These are phyloP conservation scores for Phytophthora citricola DNA, from an alignment of 352 stramenopile species.

Conservation along the genomic window DNA sequence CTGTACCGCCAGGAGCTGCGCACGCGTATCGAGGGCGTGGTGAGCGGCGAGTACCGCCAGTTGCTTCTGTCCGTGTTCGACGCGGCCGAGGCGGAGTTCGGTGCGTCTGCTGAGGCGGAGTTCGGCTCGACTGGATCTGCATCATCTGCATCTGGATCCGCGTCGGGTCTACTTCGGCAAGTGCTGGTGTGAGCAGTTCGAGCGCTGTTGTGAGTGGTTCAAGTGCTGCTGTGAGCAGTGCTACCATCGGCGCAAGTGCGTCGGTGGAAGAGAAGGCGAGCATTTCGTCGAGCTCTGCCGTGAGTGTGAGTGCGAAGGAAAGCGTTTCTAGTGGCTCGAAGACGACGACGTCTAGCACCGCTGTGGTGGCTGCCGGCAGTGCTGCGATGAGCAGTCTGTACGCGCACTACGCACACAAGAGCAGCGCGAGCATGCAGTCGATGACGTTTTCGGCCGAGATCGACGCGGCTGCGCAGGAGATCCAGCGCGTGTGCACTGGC, in stretches of 20 bases:
- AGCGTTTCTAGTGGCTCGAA: neutral
- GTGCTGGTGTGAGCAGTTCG: constrained; percentile 11
- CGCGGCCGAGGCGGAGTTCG: constrained; percentile 25
- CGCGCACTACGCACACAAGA: too few species aligned
- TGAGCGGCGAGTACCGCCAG: constrained; percentile 37
- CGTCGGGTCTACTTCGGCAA: neutral
- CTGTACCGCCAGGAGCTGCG: constrained; percentile 55
- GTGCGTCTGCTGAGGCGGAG: constrained; percentile 9
- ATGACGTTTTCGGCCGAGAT: too few species aligned
- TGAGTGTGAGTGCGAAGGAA: constrained; percentile 5
- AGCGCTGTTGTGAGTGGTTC: constrained; percentile 1
- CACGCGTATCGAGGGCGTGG: constrained; percentile 23
- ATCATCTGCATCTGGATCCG: neutral
- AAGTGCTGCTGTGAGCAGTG: constrained; percentile 3
- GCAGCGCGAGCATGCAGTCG: too few species aligned
- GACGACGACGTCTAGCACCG: too few species aligned
- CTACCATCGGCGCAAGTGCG: neutral
- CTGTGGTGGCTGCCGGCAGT: too few species aligned
- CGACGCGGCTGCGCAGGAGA: too few species aligned
- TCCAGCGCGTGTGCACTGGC: too few species aligned
- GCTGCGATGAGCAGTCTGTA: too few species aligned
- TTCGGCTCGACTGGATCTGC: neutral
- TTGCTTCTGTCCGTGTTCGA: constrained; percentile 32
- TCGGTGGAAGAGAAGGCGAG: neutral
- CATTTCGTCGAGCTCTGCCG: neutral